phyloP scores from a whole-genome alignment of 331 rosid species.

The Quercus phellos region DNA sequence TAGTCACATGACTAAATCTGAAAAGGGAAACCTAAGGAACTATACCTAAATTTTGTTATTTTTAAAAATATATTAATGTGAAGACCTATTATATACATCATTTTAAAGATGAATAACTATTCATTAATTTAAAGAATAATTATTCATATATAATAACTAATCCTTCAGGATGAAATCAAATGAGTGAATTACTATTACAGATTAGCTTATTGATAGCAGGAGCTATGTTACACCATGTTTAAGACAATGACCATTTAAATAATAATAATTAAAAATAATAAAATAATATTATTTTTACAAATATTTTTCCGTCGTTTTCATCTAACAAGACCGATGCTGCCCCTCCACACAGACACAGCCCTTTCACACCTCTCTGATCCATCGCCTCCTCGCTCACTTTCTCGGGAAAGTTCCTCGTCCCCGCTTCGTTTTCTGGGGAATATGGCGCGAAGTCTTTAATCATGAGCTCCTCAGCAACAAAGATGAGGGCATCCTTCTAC shows the following conservation, averaged over 20 bases:
- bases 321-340: background rate
- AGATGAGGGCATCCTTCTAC: conserved; percentile 45
- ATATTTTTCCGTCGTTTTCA: no score
- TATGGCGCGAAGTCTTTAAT: conserved; percentile 26
- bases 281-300: no score
- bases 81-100: accelerated
- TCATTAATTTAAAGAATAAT: accelerated
- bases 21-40: no score
- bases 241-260: no score
- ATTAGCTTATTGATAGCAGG: no score
- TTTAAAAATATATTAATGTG: no score
- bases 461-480: conserved; percentile 37
- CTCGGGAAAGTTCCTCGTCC: background rate
- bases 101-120: accelerated
- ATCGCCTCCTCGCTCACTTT: background rate
- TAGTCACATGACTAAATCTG: no score
- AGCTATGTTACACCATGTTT: no score
- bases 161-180: no score
- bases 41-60: no score
- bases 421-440: background rate
- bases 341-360: background rate
- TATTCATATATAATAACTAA: accelerated
- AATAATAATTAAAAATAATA: no score
- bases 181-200: no score
- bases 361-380: background rate